Evolutionary conservation across 2,329 filamentous ascomycete species (phyloP).

Genomic region (Juglanconis sp.): DNA sequence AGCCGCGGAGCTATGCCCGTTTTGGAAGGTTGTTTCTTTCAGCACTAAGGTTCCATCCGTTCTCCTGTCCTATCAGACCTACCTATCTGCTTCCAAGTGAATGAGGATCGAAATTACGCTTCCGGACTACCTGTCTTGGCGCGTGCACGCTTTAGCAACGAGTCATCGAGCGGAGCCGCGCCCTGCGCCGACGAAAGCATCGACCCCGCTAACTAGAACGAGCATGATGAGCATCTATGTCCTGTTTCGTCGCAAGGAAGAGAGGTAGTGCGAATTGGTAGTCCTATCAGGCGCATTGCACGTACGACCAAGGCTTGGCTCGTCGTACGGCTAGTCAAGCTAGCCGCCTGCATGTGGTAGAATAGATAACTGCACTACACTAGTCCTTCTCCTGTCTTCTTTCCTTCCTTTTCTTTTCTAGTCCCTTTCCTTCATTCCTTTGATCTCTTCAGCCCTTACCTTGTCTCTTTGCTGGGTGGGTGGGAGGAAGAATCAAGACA

Average conservation of each 20-base stretch:
- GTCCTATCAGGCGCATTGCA: neutral
- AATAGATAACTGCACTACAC: neutral
- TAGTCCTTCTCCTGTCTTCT: neutral
- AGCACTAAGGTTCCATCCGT: neutral
- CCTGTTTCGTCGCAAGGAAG: neutral
- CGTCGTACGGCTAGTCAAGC: neutral
- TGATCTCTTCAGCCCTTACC: neutral
- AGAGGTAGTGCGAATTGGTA: neutral
- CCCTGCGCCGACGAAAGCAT: neutral
- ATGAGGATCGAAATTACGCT: neutral
- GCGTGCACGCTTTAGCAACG: neutral
- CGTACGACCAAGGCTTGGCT: neutral
- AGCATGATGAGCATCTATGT: neutral
- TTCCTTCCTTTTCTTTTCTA: neutral
- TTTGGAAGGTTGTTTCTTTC: neutral
- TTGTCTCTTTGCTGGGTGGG: neutral
- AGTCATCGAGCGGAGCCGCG: neutral
- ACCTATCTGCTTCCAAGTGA: neutral
- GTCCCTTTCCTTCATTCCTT: neutral
- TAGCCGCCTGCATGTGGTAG: neutral
- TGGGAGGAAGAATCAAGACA: neutral
- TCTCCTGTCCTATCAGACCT: neutral
- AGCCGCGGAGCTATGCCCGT: neutral
- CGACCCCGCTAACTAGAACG: neutral
- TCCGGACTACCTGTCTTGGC: neutral